Conservation (phyloP, 1,284 basidiomycete genomes). For the Moniliella sp. region DNA sequence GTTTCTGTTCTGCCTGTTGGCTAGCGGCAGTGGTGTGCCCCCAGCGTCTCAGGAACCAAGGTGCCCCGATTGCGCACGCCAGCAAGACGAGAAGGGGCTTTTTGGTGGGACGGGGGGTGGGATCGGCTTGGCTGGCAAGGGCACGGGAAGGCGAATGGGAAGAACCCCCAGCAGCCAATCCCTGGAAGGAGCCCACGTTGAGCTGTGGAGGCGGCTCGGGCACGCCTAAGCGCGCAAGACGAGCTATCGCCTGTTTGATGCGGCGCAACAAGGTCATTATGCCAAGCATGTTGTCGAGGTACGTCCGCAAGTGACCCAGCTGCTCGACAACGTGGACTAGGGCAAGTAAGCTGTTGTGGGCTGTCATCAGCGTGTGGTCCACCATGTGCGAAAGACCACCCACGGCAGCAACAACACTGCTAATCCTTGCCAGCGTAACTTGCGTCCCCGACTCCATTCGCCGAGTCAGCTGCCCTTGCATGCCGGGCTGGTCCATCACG, state of each 20-base stretch:
- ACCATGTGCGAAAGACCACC: slow-evolving; percentile 90
- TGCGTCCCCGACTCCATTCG: slow-evolving; percentile 71
- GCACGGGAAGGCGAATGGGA: slow-evolving; percentile 3
- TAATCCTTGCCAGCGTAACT: slow-evolving; percentile 74
- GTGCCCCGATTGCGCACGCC: slow-evolving; percentile 77
- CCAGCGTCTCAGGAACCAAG: slow-evolving; percentile 78
- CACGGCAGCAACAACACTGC: slow-evolving; percentile 85
- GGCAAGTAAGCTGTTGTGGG: slow-evolving; percentile 89
- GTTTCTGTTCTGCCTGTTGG: slow-evolving; percentile 35
- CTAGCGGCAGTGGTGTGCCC: slow-evolving; percentile 56
- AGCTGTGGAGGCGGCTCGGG: slow-evolving; percentile 23
- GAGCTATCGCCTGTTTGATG: slow-evolving; percentile 40
- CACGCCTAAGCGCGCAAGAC: slow-evolving; percentile 19
- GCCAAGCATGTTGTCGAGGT: slow-evolving; percentile 75
- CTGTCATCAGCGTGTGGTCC: slow-evolving; percentile 93
- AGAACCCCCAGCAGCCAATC: slow-evolving; percentile 12
- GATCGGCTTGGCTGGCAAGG: slow-evolving; percentile 1
- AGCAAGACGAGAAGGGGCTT: slow-evolving; percentile 87
- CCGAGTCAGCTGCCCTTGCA: slow-evolving; percentile 50
- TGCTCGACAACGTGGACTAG: slow-evolving; percentile 96
- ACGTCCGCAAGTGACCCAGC: slow-evolving; percentile 69
- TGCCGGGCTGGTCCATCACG: slow-evolving; percentile 16
- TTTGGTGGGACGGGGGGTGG: slow-evolving; percentile 39
- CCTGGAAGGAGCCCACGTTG: slow-evolving; percentile 22
- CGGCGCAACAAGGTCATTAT: slow-evolving; percentile 64